Conservation (phyloP, 2,329 filamentous ascomycete species). For the Dissoconium aciculare region DNA sequence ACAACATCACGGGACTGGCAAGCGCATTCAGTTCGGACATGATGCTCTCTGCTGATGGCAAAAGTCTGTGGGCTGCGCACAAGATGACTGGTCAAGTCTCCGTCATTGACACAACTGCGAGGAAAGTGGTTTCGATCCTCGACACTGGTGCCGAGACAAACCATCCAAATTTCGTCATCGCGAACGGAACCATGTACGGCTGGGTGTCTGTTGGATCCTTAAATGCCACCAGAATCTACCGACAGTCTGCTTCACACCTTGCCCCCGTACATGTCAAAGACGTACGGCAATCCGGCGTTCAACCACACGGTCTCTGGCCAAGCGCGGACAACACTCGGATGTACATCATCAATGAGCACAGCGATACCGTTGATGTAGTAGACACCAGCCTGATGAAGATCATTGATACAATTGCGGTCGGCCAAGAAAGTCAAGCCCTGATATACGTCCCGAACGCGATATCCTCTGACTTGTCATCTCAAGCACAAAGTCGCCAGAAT, state of each 20-base stretch:
- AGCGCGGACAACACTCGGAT: slow-evolving; percentile 5
- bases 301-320: slow-evolving; percentile 5
- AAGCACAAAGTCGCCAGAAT: slow-evolving; percentile 2
- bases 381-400: slow-evolving; percentile 4
- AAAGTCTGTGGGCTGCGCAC: slow-evolving; percentile 4
- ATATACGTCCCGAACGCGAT: slow-evolving; percentile 4
- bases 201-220: slow-evolving; percentile 3
- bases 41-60: slow-evolving; percentile 5
- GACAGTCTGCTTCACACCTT: neutral
- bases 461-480: neutral
- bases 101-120: slow-evolving; percentile 2
- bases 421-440: slow-evolving; percentile 4
- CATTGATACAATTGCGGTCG: slow-evolving; percentile 4
- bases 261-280: slow-evolving; percentile 2
- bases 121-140: slow-evolving; percentile 2
- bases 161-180: slow-evolving; percentile 5
- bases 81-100: slow-evolving; percentile 4
- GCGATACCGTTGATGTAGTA: slow-evolving; percentile 5
- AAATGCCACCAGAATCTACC: slow-evolving; percentile 3
- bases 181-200: slow-evolving; percentile 2
- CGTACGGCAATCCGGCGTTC: slow-evolving; percentile 1
- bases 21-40: slow-evolving; percentile 4
- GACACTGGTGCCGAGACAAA: slow-evolving; percentile 4
- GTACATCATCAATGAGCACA: slow-evolving; percentile 6
- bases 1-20: slow-evolving; percentile 6